phyloP scores from a whole-genome alignment of 768 basidiomycete genomes.

The Lactifluus hygrophoroides region DNA sequence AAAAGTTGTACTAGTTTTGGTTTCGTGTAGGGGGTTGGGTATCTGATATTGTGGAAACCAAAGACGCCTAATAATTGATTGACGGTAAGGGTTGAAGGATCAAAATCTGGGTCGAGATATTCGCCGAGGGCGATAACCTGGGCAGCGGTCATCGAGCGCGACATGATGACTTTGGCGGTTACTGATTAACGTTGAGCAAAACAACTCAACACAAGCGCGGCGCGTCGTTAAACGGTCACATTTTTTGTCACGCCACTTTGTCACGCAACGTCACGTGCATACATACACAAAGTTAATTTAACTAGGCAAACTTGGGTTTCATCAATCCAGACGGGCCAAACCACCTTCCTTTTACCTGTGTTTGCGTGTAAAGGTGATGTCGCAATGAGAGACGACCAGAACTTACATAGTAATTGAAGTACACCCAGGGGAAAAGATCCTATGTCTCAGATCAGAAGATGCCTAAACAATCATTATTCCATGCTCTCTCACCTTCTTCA shows the following conservation, averaged over 20 bases:
- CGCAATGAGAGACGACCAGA: background rate
- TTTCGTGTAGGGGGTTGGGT: slow-evolving; percentile 70
- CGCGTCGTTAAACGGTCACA: slow-evolving; percentile 17
- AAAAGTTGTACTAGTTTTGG: slow-evolving; percentile 70
- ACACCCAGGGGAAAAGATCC: slow-evolving; percentile 31
- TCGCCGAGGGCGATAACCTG: slow-evolving; percentile 68
- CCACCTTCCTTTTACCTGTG: slow-evolving; percentile 27
- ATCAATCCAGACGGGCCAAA: slow-evolving; percentile 25
- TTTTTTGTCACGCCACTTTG: background rate
- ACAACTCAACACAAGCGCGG: background rate
- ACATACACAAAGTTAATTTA: background rate
- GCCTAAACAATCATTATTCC: background rate
- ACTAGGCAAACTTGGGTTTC: slow-evolving; percentile 18
- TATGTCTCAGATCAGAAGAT: slow-evolving; percentile 4
- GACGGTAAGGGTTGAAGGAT: slow-evolving; percentile 64
- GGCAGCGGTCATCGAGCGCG: slow-evolving; percentile 60
- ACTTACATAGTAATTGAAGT: slow-evolving; percentile 25
- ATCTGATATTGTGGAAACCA: slow-evolving; percentile 65
- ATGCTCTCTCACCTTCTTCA: slow-evolving; percentile 29
- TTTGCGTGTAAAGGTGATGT: background rate
- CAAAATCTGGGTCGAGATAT: slow-evolving; percentile 73
- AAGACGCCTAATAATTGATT: slow-evolving; percentile 76
- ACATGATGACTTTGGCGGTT: slow-evolving; percentile 38
- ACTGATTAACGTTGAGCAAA: background rate
- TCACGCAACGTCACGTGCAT: slow-evolving; percentile 9